phyloP scores from a whole-genome alignment of 1,284 basidiomycete species.

The Cystobasidiaceae sp. region DNA sequence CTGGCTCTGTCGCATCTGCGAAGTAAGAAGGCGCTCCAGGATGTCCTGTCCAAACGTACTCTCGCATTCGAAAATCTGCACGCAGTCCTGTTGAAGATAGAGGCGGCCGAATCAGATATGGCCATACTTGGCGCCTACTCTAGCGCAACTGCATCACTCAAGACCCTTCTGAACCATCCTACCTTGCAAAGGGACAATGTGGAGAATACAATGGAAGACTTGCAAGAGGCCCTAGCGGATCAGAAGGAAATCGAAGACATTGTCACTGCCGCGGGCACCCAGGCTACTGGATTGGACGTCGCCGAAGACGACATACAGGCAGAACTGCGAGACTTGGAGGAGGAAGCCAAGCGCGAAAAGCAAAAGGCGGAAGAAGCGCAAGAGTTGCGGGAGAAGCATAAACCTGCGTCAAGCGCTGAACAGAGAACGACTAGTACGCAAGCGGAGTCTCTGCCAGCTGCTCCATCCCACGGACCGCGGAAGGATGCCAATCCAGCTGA shows the following conservation, averaged over 20 bases:
- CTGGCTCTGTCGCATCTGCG: conserved; percentile 70
- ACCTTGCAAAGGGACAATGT: conserved; percentile 69
- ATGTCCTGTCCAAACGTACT: conserved; percentile 67
- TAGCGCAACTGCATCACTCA: conserved; percentile 69
- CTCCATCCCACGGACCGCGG: neutral
- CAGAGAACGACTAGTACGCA: neutral
- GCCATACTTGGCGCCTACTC: conserved; percentile 84
- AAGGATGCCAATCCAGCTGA: neutral
- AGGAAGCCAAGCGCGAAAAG: conserved; percentile 43
- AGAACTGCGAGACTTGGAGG: conserved; percentile 48
- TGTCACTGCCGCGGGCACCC: conserved; percentile 62
- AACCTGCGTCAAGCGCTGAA: conserved; percentile 49
- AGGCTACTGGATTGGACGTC: conserved; percentile 53
- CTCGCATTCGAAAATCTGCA: conserved; percentile 68
- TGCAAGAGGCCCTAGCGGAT: conserved; percentile 73
- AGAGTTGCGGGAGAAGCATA: conserved; percentile 55
- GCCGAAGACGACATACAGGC: conserved; percentile 49
- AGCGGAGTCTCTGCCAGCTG: neutral
- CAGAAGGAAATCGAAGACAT: conserved; percentile 76
- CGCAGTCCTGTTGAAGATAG: conserved; percentile 70
- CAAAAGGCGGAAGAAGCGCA: conserved; percentile 41
- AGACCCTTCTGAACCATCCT: conserved; percentile 68
- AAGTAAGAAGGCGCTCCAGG: conserved; percentile 72
- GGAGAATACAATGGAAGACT: conserved; percentile 76
- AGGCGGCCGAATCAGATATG: conserved; percentile 79